Percentiles rank a stretch among this genome's conserved stretches.
These are phyloP conservation scores for Proteromonas lacertae DNA, from an alignment of 352 stramenopile species.

Conservation along the genomic window DNA sequence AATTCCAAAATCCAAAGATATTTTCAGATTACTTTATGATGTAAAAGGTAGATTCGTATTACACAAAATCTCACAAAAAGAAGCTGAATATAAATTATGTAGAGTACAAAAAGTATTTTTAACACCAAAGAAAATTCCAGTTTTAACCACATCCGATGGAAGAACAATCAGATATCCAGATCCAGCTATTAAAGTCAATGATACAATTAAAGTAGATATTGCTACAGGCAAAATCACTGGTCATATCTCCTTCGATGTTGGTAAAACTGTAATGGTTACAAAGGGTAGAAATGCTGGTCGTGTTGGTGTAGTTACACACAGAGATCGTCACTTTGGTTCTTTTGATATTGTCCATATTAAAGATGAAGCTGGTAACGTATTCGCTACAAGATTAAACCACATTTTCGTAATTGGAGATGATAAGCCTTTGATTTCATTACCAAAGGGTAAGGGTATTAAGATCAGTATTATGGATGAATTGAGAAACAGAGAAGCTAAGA, in stretches of 20 bases:
- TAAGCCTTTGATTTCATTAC: slow-evolving; percentile 44
- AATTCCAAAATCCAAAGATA: slow-evolving; percentile 73
- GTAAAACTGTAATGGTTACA: slow-evolving; percentile 83
- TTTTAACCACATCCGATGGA: slow-evolving; percentile 88
- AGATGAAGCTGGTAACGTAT: slow-evolving; percentile 77
- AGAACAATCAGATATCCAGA: slow-evolving; percentile 94
- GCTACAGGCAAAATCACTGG: slow-evolving; percentile 82
- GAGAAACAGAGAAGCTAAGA: slow-evolving; percentile 10
- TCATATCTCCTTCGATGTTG: slow-evolving; percentile 89
- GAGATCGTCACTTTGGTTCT: slow-evolving; percentile 88
- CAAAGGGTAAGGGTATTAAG: slow-evolving; percentile 94
- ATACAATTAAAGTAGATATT: slow-evolving; percentile 92
- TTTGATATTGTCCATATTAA: slow-evolving; percentile 97
- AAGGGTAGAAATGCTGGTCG: slow-evolving; percentile 78
- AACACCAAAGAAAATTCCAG: slow-evolving; percentile 80
- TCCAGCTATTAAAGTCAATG: slow-evolving; percentile 78
- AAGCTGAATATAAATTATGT: slow-evolving; percentile 93
- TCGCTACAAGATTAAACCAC: slow-evolving; percentile 81
- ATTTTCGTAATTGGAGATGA: slow-evolving; percentile 83
- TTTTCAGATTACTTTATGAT: slow-evolving; percentile 90
- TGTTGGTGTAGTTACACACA: slow-evolving; percentile 75
- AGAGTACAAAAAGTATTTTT: slow-evolving; percentile 76
- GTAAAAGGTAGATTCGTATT: slow-evolving; percentile 92
- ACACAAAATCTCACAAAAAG: slow-evolving; percentile 68
- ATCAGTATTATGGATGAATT: slow-evolving; percentile 85